A percentile compares a stretch with the other conserved stretches of the same genome.
Evolutionary conservation across 139 green algal species (phyloP).

Genomic region (Micractinium conductrix): DNA sequence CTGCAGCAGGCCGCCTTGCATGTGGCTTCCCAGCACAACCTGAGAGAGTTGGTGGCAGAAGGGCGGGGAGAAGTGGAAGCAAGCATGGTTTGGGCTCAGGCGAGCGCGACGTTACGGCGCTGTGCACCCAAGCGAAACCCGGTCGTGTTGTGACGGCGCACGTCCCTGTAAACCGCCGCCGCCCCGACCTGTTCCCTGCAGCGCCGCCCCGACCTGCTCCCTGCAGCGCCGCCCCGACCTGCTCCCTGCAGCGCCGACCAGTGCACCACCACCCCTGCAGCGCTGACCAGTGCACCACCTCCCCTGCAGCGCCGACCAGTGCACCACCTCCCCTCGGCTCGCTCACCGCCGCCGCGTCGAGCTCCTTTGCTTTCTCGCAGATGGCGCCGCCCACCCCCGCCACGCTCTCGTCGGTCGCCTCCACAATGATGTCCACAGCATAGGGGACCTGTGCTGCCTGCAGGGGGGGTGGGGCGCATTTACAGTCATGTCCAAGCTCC

Average conservation of each 20-base stretch:
- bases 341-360: constrained; percentile 18
- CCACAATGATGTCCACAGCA: constrained; percentile 27
- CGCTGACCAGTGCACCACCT: background rate
- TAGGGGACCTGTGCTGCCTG: constrained; percentile 20
- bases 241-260: background rate
- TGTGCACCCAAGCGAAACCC: too few relatives aligned
- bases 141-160: too few relatives aligned
- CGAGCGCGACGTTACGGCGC: too few relatives aligned
- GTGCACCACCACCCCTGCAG: background rate
- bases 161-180: too few relatives aligned
- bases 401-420: constrained; percentile 25
- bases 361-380: constrained; percentile 3
- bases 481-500: too few relatives aligned
- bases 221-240: too few relatives aligned
- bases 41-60: background rate
- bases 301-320: background rate
- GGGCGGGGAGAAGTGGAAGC: too few relatives aligned
- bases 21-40: constrained; percentile 36
- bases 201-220: too few relatives aligned
- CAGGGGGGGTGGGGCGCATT: too few relatives aligned
- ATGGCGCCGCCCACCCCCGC: constrained; percentile 34
- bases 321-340: too few relatives aligned
- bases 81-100: too few relatives aligned
- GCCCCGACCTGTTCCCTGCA: too few relatives aligned
- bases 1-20: constrained; percentile 23